A percentile compares a stretch with the other conserved stretches of the same genome.
Evolutionary conservation across 2,329 filamentous ascomycete genomes (phyloP).

Genomic region (Bipolaris oryzae): DNA sequence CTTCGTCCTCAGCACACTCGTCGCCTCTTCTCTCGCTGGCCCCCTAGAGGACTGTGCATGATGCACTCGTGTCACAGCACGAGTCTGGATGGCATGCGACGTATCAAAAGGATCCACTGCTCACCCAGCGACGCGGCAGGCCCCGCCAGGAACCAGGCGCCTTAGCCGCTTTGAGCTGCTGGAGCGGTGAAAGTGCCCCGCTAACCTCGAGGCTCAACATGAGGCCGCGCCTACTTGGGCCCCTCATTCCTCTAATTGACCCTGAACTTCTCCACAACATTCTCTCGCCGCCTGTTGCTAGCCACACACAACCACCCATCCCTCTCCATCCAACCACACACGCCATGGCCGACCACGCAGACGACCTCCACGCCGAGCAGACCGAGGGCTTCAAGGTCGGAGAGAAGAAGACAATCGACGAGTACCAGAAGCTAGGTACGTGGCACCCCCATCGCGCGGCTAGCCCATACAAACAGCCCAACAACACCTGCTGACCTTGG

Average conservation of each 20-base stretch:
- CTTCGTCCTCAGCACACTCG: background rate
- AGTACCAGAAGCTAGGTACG: constrained; percentile 93
- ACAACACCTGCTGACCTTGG: constrained; percentile 10
- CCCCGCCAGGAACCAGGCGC: constrained; percentile 29
- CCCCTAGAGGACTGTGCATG: background rate
- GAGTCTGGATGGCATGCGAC: constrained; percentile 13
- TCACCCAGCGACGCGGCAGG: constrained; percentile 17
- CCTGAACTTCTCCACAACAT: constrained; percentile 17
- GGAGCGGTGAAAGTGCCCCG: constrained; percentile 36
- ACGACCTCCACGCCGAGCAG: constrained; percentile 84
- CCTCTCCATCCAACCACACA: constrained; percentile 8
- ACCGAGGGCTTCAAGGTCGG: constrained; percentile 98
- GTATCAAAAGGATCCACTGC: constrained; percentile 11
- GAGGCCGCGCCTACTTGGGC: constrained; percentile 16
- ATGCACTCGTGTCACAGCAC: constrained; percentile 9
- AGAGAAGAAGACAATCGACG: constrained; percentile 96
- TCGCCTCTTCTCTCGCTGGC: background rate
- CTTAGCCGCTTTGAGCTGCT: constrained; percentile 12
- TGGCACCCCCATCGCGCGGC: constrained; percentile 25
- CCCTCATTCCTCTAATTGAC: constrained; percentile 20
- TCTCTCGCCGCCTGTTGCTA: constrained; percentile 11
- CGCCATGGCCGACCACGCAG: constrained; percentile 58
- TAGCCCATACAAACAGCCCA: background rate
- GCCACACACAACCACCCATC: background rate
- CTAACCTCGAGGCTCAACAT: constrained; percentile 29